phyloP scores from a whole-genome alignment of 73 alveolate species.

The Paramecium bursaria region DNA sequence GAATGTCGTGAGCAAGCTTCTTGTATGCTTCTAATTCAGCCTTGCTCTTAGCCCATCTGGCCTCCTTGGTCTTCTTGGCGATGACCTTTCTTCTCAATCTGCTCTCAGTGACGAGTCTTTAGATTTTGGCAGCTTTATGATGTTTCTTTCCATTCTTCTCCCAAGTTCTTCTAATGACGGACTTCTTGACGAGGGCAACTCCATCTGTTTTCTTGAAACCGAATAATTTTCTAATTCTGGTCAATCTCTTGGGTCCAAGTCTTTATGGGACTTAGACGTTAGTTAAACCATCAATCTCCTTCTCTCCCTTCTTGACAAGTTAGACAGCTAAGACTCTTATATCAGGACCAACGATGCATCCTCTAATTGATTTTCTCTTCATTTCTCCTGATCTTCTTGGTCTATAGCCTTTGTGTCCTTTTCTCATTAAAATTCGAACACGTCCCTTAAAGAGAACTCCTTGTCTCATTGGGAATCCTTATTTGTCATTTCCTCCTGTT shows the following conservation, averaged over 20 bases:
- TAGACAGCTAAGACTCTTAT: constrained; percentile 87
- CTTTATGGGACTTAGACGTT: constrained; percentile 89
- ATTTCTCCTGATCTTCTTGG: constrained; percentile 94
- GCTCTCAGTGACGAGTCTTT: constrained; percentile 88
- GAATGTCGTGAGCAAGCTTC: constrained; percentile 59
- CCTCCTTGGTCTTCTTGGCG: constrained; percentile 69
- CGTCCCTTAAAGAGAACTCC: constrained; percentile 90
- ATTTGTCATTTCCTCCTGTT: constrained; percentile 96
- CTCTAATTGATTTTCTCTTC: constrained; percentile 93
- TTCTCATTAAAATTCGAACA: constrained; percentile 85
- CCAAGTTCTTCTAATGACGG: constrained; percentile 81
- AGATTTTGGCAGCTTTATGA: constrained; percentile 77
- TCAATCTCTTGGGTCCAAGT: constrained; percentile 98
- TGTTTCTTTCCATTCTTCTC: constrained; percentile 77
- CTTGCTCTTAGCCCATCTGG: constrained; percentile 58
- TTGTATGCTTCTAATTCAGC: constrained; percentile 61
- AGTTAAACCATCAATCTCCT: constrained; percentile 92
- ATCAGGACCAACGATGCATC: constrained; percentile 94
- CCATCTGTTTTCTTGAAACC: constrained; percentile 88
- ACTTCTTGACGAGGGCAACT: constrained; percentile 75
- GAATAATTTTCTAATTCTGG: constrained; percentile 85
- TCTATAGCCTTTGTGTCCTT: constrained; percentile 90
- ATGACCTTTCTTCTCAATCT: constrained; percentile 88
- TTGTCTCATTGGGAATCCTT: constrained; percentile 97
- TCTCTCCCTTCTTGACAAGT: constrained; percentile 92